phyloP scores from a whole-genome alignment of 805 yeast genomes.

The Ogataea pilisensis region DNA sequence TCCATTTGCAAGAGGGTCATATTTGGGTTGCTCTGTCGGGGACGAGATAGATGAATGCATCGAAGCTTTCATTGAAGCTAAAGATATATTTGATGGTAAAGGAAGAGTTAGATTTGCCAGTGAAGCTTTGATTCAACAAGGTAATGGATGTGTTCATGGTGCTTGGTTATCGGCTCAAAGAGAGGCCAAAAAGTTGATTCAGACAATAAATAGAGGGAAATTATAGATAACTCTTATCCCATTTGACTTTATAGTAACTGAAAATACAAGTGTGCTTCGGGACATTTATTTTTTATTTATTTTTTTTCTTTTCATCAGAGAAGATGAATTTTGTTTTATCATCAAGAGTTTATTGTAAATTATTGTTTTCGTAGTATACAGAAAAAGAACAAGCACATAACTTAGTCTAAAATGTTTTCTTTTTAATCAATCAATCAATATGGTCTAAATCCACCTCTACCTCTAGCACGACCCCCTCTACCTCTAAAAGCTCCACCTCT shows the following conservation, averaged over 20 bases:
- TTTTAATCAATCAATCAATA: slow-evolving; percentile 15
- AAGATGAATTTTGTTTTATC: too few relatives aligned
- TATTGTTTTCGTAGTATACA: slow-evolving; percentile 2
- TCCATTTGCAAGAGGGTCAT: slow-evolving; percentile 49
- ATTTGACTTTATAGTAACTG: too few relatives aligned
- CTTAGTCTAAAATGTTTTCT: not conserved
- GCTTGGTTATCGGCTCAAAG: slow-evolving; percentile 49
- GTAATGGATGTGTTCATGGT: slow-evolving; percentile 58
- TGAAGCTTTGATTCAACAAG: slow-evolving; percentile 48
- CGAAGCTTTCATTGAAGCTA: slow-evolving; percentile 35
- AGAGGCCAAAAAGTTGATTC: slow-evolving; percentile 36
- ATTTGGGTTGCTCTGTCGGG: slow-evolving; percentile 29
- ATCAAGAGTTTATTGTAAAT: too few relatives aligned
- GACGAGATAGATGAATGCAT: slow-evolving; percentile 28
- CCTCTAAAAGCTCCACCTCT: slow-evolving; percentile 21
- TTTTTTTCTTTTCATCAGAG: too few relatives aligned
- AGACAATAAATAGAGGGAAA: slow-evolving; percentile 21
- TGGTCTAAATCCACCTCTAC: slow-evolving; percentile 32
- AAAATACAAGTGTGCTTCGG: too few relatives aligned
- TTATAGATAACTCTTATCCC: slow-evolving; percentile 8
- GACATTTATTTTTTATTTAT: too few relatives aligned
- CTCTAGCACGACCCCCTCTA: slow-evolving; percentile 25
- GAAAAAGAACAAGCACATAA: not conserved
- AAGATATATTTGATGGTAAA: slow-evolving; percentile 36
- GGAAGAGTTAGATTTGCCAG: slow-evolving; percentile 51